Base-by-base conservation (phyloP, 768 basidiomycete genomes). In the Lentinula aciculospora region DNA sequence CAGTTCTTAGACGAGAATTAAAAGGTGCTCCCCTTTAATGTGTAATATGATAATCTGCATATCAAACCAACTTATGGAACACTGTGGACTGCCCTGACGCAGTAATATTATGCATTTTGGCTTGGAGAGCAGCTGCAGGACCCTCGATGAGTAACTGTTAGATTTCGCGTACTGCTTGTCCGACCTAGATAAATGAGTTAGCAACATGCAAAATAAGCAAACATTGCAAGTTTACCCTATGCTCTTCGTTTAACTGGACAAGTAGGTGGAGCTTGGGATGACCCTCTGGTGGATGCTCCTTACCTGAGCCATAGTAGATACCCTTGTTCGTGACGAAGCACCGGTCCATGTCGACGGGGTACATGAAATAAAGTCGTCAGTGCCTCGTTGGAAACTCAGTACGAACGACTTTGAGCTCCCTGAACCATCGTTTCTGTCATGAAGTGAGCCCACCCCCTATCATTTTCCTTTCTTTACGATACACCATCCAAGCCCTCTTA, bases 261-360 rank as follows among this genome's bases (percentile, higher is more conserved):
- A 98, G 88, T 31, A 99, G 77, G 71, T 98, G 94, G 39, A 98
- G 77, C 72, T 98, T 98, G 2, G 97, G 97, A 57, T 95, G 94
- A 21, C 90, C 94, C 60, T 96, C 95, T 10, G 80, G 67, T 4
- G 89, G 90, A 9, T 95, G 94, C 66, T 99, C 97, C 68, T 97
- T 95, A n/a, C 89, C 89, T 21, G 84, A 58, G 57, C 96, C 93
- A 71, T 99, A 98, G 73, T 91, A 98, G 60, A 97, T 90, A 66
- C 94, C 95, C 75, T 98, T 97, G 78, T 97, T 98, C 12, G 97
- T 99, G 55, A 99, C 94, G 94, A 96, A 0, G 95, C 96, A 27
- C 96, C 95, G 2, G 95, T 97, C n/a, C 78, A 94, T 89, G 70
- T 99, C 97, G 72, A 95, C 93, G 64, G 96, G 86, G 85, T 94